These are phyloP conservation scores for Incumbomyces delicatus DNA, from an alignment of 2,329 filamentous ascomycete genomes.

Conservation along the genomic window DNA sequence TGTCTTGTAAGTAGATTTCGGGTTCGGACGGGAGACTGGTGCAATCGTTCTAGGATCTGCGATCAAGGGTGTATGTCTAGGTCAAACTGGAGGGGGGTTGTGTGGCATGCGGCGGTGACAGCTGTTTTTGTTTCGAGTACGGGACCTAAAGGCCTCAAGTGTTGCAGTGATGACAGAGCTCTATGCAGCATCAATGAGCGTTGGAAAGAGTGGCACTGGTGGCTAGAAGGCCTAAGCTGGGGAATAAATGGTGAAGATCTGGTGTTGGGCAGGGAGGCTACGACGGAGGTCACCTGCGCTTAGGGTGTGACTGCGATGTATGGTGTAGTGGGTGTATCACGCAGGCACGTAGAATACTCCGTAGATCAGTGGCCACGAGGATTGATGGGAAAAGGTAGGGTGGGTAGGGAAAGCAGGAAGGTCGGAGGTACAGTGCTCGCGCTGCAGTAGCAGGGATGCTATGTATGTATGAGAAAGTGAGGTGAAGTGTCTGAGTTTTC, in stretches of 20 bases:
- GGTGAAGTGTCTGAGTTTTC: slow-evolving; percentile 7
- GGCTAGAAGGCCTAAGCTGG: not conserved
- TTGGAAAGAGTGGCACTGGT: not conserved
- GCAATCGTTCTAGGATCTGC: too few relatives aligned
- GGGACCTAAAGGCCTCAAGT: too few relatives aligned
- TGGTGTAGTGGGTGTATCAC: not conserved
- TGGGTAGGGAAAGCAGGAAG: not conserved
- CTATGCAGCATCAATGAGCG: not conserved
- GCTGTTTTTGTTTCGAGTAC: too few relatives aligned
- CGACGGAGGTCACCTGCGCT: slow-evolving; percentile 3
- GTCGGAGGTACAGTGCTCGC: not conserved
- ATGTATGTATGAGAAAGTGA: not conserved
- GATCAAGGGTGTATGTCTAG: too few relatives aligned
- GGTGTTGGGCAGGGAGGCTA: not conserved
- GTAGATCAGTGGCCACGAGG: slow-evolving; percentile 1
- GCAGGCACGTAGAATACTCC: not conserved
- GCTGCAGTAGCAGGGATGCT: not conserved
- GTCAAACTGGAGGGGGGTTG: too few relatives aligned
- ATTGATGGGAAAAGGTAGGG: not conserved
- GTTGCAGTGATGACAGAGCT: too few relatives aligned
- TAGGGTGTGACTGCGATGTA: too few relatives aligned
- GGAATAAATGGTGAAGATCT: not conserved
- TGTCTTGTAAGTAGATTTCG: too few relatives aligned
- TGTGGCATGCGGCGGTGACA: too few relatives aligned
- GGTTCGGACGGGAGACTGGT: too few relatives aligned